Percentiles rank a stretch among this genome's conserved stretches.
phyloP scores from a whole-genome alignment of 176 grass and related monocot genomes.

The Musa schizocarpa region DNA sequence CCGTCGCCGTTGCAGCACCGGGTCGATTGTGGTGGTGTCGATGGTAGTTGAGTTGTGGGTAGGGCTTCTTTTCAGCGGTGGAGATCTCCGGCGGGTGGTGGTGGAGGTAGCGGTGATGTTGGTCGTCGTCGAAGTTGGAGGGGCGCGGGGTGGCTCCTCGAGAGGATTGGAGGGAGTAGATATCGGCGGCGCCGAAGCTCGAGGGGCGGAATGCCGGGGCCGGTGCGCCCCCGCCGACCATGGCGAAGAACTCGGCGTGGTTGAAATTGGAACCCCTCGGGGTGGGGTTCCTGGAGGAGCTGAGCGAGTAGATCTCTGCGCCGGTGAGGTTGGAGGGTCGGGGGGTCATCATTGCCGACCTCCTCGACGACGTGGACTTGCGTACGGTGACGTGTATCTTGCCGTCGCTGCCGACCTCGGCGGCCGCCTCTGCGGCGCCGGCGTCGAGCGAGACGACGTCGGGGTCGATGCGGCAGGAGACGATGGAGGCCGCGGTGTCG shows the following conservation, averaged over 20 bases:
- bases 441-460: constrained; percentile 15
- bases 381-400: constrained; percentile 11
- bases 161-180: constrained; percentile 63
- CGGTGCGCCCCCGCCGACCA: constrained; percentile 48
- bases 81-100: background rate
- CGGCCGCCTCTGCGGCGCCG: background rate
- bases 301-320: constrained; percentile 60
- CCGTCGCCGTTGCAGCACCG: constrained; percentile 24
- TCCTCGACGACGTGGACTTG: constrained; percentile 8
- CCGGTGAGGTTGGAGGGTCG: constrained; percentile 21
- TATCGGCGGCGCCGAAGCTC: constrained; percentile 54
- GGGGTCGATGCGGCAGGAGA: constrained; percentile 11
- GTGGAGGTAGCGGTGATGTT: background rate
- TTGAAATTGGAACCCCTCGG: constrained; percentile 79
- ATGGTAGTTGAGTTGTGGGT: background rate
- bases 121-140: constrained; percentile 71
- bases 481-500: constrained; percentile 13
- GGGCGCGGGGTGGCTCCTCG: constrained; percentile 59
- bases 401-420: constrained; percentile 6
- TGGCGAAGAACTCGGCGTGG: constrained; percentile 80
- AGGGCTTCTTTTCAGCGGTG: background rate
- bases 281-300: constrained; percentile 71
- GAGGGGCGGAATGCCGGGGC: constrained; percentile 35
- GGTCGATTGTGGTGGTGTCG: background rate
- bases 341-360: constrained; percentile 10